Conservation (phyloP, 169 alveolate species). For the Cryptosporidium meleagridis region DNA sequence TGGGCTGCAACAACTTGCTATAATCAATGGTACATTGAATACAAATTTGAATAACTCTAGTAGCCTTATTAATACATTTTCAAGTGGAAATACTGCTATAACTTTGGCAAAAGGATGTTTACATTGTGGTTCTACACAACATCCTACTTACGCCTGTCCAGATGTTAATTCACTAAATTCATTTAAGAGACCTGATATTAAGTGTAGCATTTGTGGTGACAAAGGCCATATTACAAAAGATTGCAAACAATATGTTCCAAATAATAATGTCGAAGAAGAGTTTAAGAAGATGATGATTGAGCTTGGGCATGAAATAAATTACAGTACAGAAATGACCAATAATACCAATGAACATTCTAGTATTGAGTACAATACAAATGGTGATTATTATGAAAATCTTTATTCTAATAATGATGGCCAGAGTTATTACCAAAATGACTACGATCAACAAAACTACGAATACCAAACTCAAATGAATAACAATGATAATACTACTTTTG, state of each 20-base stretch:
- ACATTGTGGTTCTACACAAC: slow-evolving; percentile 72
- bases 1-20: slow-evolving; percentile 88
- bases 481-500: neutral
- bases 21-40: slow-evolving; percentile 83
- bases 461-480: neutral
- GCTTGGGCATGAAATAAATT: slow-evolving; percentile 3
- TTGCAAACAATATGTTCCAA: slow-evolving; percentile 82
- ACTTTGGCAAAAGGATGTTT: slow-evolving; percentile 28
- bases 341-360: neutral
- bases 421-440: neutral
- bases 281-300: slow-evolving; percentile 67
- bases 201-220: slow-evolving; percentile 91
- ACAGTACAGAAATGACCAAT: neutral
- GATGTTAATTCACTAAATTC: slow-evolving; percentile 60
- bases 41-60: slow-evolving; percentile 14
- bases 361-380: neutral
- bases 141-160: slow-evolving; percentile 64
- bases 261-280: slow-evolving; percentile 66
- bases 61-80: slow-evolving; percentile 24
- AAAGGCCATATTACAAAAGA: slow-evolving; percentile 91
- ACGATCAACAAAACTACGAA: neutral
- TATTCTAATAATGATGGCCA: slow-evolving; percentile 6
- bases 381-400: slow-evolving; percentile 23
- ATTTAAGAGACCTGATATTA: slow-evolving; percentile 78
- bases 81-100: slow-evolving; percentile 10